Conservation (phyloP, 805 yeast species). For the Naumovozyma baii region DNA sequence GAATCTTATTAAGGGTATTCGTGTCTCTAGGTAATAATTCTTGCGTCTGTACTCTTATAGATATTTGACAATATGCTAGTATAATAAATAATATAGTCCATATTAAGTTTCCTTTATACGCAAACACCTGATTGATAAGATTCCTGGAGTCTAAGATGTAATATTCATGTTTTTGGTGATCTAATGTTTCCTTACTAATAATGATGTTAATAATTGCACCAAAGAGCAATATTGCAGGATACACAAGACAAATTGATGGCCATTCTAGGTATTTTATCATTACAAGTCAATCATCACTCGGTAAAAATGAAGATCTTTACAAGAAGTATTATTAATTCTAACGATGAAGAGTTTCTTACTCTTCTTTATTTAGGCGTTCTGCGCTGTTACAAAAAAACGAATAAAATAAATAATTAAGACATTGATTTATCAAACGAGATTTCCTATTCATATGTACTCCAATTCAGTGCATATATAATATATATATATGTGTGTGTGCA, state of each 20-base stretch:
- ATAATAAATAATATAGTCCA: constrained; percentile 21
- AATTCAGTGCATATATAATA: too few relatives aligned
- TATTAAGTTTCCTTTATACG: constrained; percentile 29
- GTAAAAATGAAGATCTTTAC: too few relatives aligned
- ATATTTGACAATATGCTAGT: constrained; percentile 15
- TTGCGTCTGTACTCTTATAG: constrained; percentile 4
- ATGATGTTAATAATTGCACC: constrained; percentile 16
- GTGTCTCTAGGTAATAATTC: constrained; percentile 10
- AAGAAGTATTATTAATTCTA: neutral
- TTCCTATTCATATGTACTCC: too few relatives aligned
- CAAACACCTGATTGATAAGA: constrained; percentile 28
- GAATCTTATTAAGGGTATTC: neutral
- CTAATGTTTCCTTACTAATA: constrained; percentile 12
- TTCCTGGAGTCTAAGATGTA: constrained; percentile 24
- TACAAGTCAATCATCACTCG: too few relatives aligned
- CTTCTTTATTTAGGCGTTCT: too few relatives aligned
- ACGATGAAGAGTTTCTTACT: too few relatives aligned
- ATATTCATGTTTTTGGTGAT: constrained; percentile 10
- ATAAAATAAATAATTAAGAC: too few relatives aligned
- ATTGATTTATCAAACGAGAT: too few relatives aligned
- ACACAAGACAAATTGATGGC: constrained; percentile 1
- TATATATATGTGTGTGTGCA: neutral
- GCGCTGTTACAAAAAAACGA: too few relatives aligned
- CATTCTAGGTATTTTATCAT: neutral
- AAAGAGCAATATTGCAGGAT: constrained; percentile 2